Base-by-base conservation (phyloP, 345 rosid genomes). In the Linum usitatissimum region DNA sequence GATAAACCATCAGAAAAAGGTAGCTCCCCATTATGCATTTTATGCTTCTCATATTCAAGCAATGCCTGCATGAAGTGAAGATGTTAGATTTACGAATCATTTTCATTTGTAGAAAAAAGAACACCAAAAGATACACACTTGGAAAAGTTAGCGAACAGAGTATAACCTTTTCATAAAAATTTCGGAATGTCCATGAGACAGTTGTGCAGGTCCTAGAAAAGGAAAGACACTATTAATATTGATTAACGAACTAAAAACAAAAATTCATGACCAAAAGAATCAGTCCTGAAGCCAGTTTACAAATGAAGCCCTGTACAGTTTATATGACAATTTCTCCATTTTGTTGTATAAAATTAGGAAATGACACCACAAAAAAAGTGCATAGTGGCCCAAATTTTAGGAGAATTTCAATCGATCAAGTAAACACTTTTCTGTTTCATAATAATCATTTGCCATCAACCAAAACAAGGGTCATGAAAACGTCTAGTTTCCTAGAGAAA, bases 161-260 rank as follows among this genome's bases (percentile, higher is more conserved):
- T 38, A 54, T 19, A 68, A 72, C 76, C 76, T 72, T 72, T 60
- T 72, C 76, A 60, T 72, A 72, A 56, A 72, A 72, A 30, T 59
- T 72, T 59, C 76, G 67, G 64, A 72, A 72, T 54, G 76, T 72
- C 76, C 76, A 72, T 5, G 76, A 72, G 38, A 72, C 76, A 17
- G 76, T 72, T 15, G 76, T 72, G 48, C 76, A 72, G 20, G 76
- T 72, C 62, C 76, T 67, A 23, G 13, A 6, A 23, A 18, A 17
- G 58, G 30, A 18, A 18, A 55, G 18, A 9, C 7, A 19, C 20
- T 13, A 55, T 23, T 55, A 23, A 20, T 19, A 17, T 18, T 3
- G 12, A 19, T 18, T 55, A 18, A 55, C 30, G 2, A 15, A 8
- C 18, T 42, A 13, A 42, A 42, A 42, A 42, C 49, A 42, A 42